These are phyloP conservation scores for Penicillium verhagenii DNA, from an alignment of 495 filamentous ascomycete species.

Conservation along the genomic window DNA sequence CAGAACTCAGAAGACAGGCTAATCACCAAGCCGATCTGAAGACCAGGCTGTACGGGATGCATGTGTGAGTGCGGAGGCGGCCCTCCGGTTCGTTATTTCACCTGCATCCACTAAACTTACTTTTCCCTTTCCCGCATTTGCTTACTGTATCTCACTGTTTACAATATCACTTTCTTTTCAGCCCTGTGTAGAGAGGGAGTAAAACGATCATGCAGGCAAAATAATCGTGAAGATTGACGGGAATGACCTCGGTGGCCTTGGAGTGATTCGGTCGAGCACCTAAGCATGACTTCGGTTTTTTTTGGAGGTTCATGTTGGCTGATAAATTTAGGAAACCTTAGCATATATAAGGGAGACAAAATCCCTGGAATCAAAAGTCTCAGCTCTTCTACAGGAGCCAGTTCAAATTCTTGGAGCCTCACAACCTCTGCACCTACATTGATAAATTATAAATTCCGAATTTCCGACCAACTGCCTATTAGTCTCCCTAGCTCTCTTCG, in stretches of 20 bases:
- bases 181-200: not conserved
- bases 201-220: not conserved
- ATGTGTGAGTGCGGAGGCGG: too few species aligned
- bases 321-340: too few species aligned
- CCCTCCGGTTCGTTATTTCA: too few species aligned
- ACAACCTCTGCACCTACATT: not conserved
- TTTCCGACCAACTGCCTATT: not conserved
- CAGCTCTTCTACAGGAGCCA: too few species aligned
- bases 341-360: too few species aligned
- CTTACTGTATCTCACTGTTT: not conserved
- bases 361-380: too few species aligned
- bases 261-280: not conserved
- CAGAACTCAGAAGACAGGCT: too few species aligned
- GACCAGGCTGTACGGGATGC: too few species aligned
- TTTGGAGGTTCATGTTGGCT: too few species aligned
- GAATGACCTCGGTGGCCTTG: not conserved
- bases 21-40: too few species aligned
- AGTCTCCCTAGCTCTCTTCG: not conserved
- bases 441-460: not conserved
- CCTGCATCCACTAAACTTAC: not conserved
- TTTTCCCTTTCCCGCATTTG: not conserved
- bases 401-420: too few species aligned
- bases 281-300: too few species aligned
- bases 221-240: not conserved
- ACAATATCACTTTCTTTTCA: not conserved